phyloP scores from a whole-genome alignment of 441 rosid species.

The Aleurites moluccanus region DNA sequence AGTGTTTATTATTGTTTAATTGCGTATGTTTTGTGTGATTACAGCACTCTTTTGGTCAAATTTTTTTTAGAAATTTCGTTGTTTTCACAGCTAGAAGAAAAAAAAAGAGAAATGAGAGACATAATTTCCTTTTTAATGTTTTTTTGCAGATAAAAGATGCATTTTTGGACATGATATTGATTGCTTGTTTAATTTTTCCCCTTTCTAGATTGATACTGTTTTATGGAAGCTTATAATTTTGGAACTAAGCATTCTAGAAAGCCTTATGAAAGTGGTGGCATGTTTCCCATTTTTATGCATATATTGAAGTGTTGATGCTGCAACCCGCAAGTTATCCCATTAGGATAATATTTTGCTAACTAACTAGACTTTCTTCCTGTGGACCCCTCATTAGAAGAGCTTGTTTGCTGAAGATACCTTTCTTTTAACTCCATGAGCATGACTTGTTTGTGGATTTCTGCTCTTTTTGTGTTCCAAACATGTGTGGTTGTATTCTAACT shows the following conservation, averaged over 20 bases:
- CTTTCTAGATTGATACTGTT: background rate
- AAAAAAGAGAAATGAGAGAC: background rate
- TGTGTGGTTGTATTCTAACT: background rate
- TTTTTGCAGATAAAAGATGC: background rate
- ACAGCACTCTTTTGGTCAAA: background rate
- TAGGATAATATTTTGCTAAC: background rate
- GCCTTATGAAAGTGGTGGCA: background rate
- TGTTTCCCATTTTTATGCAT: background rate
- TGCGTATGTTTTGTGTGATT: background rate
- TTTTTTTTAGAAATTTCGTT: background rate
- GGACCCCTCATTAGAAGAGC: background rate
- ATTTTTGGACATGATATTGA: background rate
- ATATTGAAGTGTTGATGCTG: background rate
- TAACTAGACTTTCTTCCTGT: background rate
- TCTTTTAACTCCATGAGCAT: background rate
- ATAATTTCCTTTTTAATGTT: background rate
- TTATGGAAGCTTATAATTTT: background rate
- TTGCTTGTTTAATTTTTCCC: background rate
- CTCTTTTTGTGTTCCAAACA: background rate
- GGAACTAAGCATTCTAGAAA: background rate
- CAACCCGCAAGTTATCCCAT: conserved; percentile 3
- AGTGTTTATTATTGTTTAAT: background rate
- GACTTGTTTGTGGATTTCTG: background rate
- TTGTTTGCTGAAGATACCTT: background rate
- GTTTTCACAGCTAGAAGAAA: background rate